Conservation (phyloP, 768 basidiomycete genomes). For the Solioccasus polychromus region DNA sequence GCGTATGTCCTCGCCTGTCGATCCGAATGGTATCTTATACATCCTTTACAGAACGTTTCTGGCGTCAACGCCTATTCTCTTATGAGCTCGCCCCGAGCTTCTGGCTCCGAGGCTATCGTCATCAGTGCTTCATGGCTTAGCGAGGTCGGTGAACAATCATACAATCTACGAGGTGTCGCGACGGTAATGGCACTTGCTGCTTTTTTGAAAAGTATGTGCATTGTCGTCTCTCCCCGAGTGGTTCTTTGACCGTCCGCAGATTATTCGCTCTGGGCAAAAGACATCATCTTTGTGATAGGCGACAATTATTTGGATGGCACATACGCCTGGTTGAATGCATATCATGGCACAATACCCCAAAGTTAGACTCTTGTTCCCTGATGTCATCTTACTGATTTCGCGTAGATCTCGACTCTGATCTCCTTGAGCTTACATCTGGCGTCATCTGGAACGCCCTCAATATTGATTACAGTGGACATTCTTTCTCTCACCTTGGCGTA, state of each 20-base stretch:
- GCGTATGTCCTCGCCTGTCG: conserved; percentile 36
- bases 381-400: not conserved
- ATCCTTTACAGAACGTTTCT: conserved; percentile 41
- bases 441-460: conserved; percentile 95
- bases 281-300: conserved; percentile 84
- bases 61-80: conserved; percentile 86
- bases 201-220: conserved; percentile 71
- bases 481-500: conserved; percentile 93
- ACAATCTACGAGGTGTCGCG: conserved; percentile 85
- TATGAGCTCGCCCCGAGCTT: conserved; percentile 79
- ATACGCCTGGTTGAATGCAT: conserved; percentile 87
- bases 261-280: conserved; percentile 93
- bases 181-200: conserved; percentile 81
- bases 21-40: not conserved
- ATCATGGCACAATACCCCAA: conserved; percentile 66
- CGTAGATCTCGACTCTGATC: conserved; percentile 64
- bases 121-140: conserved; percentile 91
- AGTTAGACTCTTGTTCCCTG: conserved; percentile 44
- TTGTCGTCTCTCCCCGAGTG: not conserved
- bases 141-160: conserved; percentile 48
- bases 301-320: conserved; percentile 89
- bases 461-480: conserved; percentile 95
- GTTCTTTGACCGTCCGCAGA: conserved; percentile 39
- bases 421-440: conserved; percentile 67
- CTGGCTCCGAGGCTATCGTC: conserved; percentile 91